Conservation (phyloP, 2,329 filamentous ascomycete species). For the Pseudogymnoascus sp. region DNA sequence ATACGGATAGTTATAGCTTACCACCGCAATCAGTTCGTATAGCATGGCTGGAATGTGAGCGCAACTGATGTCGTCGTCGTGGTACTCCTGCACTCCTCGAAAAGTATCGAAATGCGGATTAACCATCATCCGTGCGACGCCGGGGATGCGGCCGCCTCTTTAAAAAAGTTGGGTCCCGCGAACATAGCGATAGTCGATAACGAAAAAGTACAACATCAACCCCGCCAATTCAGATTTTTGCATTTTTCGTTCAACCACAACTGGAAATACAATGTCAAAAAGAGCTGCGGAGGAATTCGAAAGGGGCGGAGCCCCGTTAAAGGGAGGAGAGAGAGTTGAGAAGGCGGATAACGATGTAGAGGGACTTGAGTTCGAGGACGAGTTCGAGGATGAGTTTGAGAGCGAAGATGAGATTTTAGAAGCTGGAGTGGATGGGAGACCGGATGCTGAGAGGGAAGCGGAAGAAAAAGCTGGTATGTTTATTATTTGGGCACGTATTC, state of each 20-base stretch:
- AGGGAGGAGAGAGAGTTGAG: constrained; percentile 54
- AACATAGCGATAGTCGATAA: constrained; percentile 17
- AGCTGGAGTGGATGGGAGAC: constrained; percentile 85
- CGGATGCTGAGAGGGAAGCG: constrained; percentile 84
- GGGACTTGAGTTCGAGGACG: constrained; percentile 85
- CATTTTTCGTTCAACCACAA: constrained; percentile 4
- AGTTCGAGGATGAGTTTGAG: constrained; percentile 88
- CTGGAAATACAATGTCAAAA: constrained; percentile 46
- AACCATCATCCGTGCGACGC: neutral
- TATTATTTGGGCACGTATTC: constrained; percentile 13
- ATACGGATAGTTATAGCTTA: constrained; percentile 39
- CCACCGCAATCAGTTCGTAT: constrained; percentile 95
- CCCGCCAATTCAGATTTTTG: constrained; percentile 4
- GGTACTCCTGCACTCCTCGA: neutral
- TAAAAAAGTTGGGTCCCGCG: constrained; percentile 4
- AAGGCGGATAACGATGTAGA: constrained; percentile 58
- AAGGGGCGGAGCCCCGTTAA: constrained; percentile 43
- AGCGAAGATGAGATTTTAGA: constrained; percentile 89
- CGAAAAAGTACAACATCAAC: constrained; percentile 14
- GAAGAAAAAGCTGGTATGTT: constrained; percentile 66
- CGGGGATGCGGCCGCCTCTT: constrained; percentile 5
- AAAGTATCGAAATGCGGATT: constrained; percentile 1
- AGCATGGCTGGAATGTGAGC: constrained; percentile 52
- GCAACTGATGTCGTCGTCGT: neutral
- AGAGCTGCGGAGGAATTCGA: constrained; percentile 45